phyloP scores from a whole-genome alignment of 2,329 filamentous ascomycete genomes.

The Alternaria longipes region DNA sequence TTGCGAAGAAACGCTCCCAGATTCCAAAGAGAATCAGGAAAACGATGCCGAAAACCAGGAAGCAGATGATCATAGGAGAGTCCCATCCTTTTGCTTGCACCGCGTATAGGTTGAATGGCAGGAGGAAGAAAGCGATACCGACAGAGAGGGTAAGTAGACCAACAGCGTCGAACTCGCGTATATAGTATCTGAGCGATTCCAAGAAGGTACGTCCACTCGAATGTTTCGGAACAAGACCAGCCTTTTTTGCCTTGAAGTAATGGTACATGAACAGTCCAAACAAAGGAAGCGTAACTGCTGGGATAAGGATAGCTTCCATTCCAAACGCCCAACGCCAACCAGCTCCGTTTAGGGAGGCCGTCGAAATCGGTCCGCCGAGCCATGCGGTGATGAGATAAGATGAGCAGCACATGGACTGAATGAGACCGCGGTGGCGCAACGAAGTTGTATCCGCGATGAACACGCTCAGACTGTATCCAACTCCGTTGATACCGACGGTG shows the following conservation, averaged over 20 bases:
- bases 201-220: slow-evolving; percentile 16
- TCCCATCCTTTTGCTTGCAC: slow-evolving; percentile 43
- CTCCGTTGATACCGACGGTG: slow-evolving; percentile 13
- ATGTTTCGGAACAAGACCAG: slow-evolving; percentile 56
- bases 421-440: slow-evolving; percentile 69
- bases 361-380: slow-evolving; percentile 30
- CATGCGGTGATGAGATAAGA: slow-evolving; percentile 33
- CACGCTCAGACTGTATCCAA: slow-evolving; percentile 42
- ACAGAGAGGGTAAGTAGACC: slow-evolving; percentile 68
- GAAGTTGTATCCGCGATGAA: slow-evolving; percentile 73
- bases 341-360: slow-evolving; percentile 56
- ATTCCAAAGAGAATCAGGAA: slow-evolving; percentile 49
- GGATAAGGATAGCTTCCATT: slow-evolving; percentile 70
- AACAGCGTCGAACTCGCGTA: slow-evolving; percentile 69
- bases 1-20: slow-evolving; percentile 53
- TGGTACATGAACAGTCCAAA: slow-evolving; percentile 65
- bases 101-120: slow-evolving; percentile 69
- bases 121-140: slow-evolving; percentile 71
- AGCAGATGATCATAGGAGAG: slow-evolving; percentile 48
- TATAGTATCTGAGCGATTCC: slow-evolving; percentile 63
- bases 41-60: slow-evolving; percentile 50
- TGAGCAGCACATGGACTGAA: slow-evolving; percentile 59
- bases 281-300: slow-evolving; percentile 68
- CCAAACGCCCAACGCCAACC: slow-evolving; percentile 75
- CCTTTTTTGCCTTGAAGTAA: slow-evolving; percentile 66